A percentile compares a stretch with the other conserved stretches of the same genome.
Evolutionary conservation across 2,329 filamentous ascomycete species (phyloP).

Genomic region (Didymella keratinophila): DNA sequence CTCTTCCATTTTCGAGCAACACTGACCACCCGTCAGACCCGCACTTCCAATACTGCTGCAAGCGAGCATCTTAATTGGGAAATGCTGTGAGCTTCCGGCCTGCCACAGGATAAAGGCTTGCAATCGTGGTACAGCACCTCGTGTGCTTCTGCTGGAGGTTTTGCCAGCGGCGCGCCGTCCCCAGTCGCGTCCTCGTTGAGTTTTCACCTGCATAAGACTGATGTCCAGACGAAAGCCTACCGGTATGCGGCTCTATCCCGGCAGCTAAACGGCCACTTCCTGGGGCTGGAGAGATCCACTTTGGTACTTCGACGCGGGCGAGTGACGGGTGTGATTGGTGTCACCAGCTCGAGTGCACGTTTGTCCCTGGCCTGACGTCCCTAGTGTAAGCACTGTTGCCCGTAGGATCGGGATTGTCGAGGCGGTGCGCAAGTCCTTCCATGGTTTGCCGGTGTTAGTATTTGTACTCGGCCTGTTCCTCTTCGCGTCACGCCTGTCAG

Average conservation of each 20-base stretch:
- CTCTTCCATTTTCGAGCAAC: slow-evolving; percentile 21
- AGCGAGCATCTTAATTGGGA: slow-evolving; percentile 4
- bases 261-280: slow-evolving; percentile 10
- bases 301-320: slow-evolving; percentile 26
- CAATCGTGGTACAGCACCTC: background rate
- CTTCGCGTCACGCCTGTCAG: slow-evolving; percentile 33
- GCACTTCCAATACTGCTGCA: slow-evolving; percentile 20
- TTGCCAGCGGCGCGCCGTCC: slow-evolving; percentile 4
- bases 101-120: slow-evolving; percentile 5
- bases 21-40: slow-evolving; percentile 30
- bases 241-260: slow-evolving; percentile 14
- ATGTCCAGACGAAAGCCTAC: slow-evolving; percentile 12
- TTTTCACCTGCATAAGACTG: slow-evolving; percentile 28
- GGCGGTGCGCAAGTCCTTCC: slow-evolving; percentile 25
- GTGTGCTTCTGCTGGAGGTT: background rate
- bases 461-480: slow-evolving; percentile 36
- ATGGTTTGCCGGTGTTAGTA: slow-evolving; percentile 24
- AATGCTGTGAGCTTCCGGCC: slow-evolving; percentile 4
- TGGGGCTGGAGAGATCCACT: slow-evolving; percentile 22
- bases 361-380: slow-evolving; percentile 31
- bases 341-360: slow-evolving; percentile 28
- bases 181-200: slow-evolving; percentile 18
- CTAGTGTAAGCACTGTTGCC: slow-evolving; percentile 34
- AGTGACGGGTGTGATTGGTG: slow-evolving; percentile 36
- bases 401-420: slow-evolving; percentile 33